Evolutionary conservation across 352 stramenopile genomes (phyloP).

Genomic region (Phytopythium delawarense): DNA sequence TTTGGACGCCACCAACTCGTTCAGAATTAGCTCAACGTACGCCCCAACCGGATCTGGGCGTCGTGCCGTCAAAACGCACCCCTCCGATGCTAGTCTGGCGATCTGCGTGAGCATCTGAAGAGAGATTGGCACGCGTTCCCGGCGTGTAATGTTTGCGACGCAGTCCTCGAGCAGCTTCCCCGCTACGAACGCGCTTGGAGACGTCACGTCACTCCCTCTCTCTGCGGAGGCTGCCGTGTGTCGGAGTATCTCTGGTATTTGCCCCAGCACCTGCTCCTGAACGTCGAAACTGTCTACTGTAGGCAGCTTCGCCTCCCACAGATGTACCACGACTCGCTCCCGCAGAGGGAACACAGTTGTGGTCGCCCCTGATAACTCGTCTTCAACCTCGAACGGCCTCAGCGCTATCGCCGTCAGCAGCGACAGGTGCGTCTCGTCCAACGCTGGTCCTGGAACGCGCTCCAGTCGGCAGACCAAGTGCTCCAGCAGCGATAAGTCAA

Average conservation of each 20-base stretch:
- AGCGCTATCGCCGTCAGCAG: slow-evolving; percentile 30
- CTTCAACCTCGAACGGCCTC: slow-evolving; percentile 14
- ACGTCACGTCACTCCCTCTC: neutral
- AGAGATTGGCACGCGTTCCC: slow-evolving; percentile 15
- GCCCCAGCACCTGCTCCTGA: slow-evolving; percentile 27
- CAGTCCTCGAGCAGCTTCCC: slow-evolving; percentile 18
- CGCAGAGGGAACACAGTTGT: slow-evolving; percentile 12
- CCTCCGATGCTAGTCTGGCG: slow-evolving; percentile 21
- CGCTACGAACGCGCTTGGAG: neutral
- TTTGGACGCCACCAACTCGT: slow-evolving; percentile 27
- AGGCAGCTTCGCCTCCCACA: slow-evolving; percentile 33
- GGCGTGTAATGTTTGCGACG: slow-evolving; percentile 20
- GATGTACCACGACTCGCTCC: slow-evolving; percentile 31
- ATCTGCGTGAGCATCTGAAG: slow-evolving; percentile 38
- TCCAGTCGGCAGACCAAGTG: slow-evolving; percentile 28
- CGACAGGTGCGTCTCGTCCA: slow-evolving; percentile 29
- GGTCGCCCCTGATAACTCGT: neutral
- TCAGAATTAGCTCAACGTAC: slow-evolving; percentile 19
- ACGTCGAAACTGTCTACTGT: slow-evolving; percentile 13
- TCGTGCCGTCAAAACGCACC: slow-evolving; percentile 5
- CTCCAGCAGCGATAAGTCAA: slow-evolving; percentile 30
- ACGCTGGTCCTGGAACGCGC: slow-evolving; percentile 3
- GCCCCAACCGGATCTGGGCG: neutral
- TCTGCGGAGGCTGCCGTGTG: neutral
- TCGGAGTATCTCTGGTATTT: slow-evolving; percentile 32